Evolutionary conservation across 495 filamentous ascomycete species (phyloP).

Genomic region (Apodospora peruviana): DNA sequence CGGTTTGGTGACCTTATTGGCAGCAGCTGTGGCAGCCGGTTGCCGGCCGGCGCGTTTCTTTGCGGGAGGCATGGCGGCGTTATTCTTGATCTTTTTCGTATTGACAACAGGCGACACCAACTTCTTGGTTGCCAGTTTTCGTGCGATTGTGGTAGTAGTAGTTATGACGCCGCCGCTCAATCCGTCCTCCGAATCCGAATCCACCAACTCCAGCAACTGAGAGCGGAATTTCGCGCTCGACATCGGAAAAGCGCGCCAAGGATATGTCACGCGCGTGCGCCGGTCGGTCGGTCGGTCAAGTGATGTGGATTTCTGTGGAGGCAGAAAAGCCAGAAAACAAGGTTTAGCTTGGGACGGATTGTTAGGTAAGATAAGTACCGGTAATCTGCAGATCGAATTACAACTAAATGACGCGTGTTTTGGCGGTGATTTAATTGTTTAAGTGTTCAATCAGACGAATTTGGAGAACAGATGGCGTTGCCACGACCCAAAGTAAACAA

Average conservation of each 20-base stretch:
- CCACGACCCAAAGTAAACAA: too few species aligned
- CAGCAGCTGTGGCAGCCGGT: constrained; percentile 14
- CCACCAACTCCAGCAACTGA: constrained; percentile 57
- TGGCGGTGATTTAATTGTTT: too few species aligned
- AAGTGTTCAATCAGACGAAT: too few species aligned
- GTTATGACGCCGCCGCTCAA: constrained; percentile 35
- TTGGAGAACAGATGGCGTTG: too few species aligned
- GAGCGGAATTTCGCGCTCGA: constrained; percentile 31
- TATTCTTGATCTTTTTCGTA: neutral
- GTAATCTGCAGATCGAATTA: too few species aligned
- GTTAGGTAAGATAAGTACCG: too few species aligned
- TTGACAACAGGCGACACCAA: neutral
- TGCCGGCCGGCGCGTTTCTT: constrained; percentile 30
- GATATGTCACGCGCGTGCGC: too few species aligned
- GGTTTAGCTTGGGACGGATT: too few species aligned
- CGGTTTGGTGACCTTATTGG: constrained; percentile 36
- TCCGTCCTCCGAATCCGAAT: constrained; percentile 64
- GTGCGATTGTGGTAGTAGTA: constrained; percentile 4
- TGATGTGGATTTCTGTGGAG: too few species aligned
- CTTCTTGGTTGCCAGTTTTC: neutral
- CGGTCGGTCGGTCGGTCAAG: too few species aligned
- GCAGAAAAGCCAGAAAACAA: too few species aligned
- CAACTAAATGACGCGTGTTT: too few species aligned
- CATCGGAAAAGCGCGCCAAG: constrained; percentile 20
- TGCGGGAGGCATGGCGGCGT: constrained; percentile 35